phyloP scores from a whole-genome alignment of 1,284 basidiomycete genomes.

The Boletus smithii region DNA sequence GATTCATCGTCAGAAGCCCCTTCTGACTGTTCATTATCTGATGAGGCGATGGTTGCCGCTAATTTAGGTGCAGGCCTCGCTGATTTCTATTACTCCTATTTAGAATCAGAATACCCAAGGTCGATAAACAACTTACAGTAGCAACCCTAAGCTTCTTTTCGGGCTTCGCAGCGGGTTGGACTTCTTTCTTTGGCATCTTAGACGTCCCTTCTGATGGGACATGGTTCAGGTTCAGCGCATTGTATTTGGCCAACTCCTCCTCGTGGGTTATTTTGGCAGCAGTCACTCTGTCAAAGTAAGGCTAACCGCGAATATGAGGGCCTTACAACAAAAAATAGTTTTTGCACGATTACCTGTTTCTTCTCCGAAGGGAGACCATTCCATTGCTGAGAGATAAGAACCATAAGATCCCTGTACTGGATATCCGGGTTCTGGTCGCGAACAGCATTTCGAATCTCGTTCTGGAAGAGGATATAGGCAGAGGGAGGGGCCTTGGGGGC shows the following conservation, averaged over 20 bases:
- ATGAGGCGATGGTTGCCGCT: slow-evolving; percentile 28
- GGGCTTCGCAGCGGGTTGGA: slow-evolving; percentile 16
- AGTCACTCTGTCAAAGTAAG: slow-evolving; percentile 29
- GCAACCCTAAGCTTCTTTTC: slow-evolving; percentile 28
- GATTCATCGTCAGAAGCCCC: slow-evolving; percentile 22
- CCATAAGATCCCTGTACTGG: slow-evolving; percentile 70
- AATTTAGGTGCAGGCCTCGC: slow-evolving; percentile 24
- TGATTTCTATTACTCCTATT: slow-evolving; percentile 23
- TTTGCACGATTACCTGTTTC: slow-evolving; percentile 59
- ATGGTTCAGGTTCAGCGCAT: slow-evolving; percentile 45
- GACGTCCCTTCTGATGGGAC: slow-evolving; percentile 37
- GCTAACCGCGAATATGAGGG: slow-evolving; percentile 19
- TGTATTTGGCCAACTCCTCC: slow-evolving; percentile 50
- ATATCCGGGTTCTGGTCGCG: slow-evolving; percentile 64
- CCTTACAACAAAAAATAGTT: slow-evolving; percentile 1
- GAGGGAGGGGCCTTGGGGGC: slow-evolving; percentile 93
- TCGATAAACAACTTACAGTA: slow-evolving; percentile 14
- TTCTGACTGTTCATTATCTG: slow-evolving; percentile 27
- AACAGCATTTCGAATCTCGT: slow-evolving; percentile 77
- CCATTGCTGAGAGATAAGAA: slow-evolving; percentile 76
- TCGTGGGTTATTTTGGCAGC: slow-evolving; percentile 49
- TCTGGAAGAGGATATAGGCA: slow-evolving; percentile 95
- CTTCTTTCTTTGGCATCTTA: slow-evolving; percentile 23
- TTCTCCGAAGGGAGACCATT: slow-evolving; percentile 59
- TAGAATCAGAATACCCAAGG: slow-evolving; percentile 14